A percentile compares a stretch with the other conserved stretches of the same genome.
Evolutionary conservation across 441 rosid species (phyloP).

Genomic region (Populus hybrid): DNA sequence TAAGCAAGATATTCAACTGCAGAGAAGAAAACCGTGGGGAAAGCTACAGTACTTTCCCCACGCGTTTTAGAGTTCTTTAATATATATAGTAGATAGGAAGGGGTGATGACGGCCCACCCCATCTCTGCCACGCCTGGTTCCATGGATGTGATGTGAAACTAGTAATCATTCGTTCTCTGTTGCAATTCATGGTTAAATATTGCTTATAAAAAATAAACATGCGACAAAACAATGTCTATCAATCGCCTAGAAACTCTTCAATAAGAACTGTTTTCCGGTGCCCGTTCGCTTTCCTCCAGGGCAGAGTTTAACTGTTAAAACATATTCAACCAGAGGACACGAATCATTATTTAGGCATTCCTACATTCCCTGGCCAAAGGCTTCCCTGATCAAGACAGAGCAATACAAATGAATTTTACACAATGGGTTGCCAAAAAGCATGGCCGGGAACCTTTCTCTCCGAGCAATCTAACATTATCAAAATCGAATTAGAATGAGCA

Average conservation of each 20-base stretch:
- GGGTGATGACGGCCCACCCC: too few species aligned
- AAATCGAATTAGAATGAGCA: slow-evolving; percentile 26
- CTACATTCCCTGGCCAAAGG: slow-evolving; percentile 15
- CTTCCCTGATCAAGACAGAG: slow-evolving; percentile 17
- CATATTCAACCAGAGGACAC: not conserved
- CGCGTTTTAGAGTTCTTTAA: too few species aligned
- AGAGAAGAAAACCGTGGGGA: too few species aligned
- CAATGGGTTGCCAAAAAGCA: slow-evolving; percentile 6
- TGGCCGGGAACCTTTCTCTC: slow-evolving; percentile 6
- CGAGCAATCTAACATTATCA: slow-evolving; percentile 20
- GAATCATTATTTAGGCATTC: slow-evolving; percentile 9
- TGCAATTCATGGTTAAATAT: not conserved
- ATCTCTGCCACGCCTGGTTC: too few species aligned
- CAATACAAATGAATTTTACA: slow-evolving; percentile 31
- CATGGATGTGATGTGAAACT: not conserved
- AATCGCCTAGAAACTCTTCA: not conserved
- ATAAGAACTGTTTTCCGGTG: not conserved
- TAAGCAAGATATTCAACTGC: too few species aligned
- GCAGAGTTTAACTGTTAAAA: slow-evolving; percentile 17
- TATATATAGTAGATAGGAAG: too few species aligned
- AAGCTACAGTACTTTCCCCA: too few species aligned
- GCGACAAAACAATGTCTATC: not conserved
- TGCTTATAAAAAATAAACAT: not conserved
- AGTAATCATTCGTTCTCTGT: not conserved
- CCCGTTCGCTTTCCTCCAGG: not conserved